phyloP scores from a whole-genome alignment of 1,139 yeast species.

The Hanseniaspora uvarum region DNA sequence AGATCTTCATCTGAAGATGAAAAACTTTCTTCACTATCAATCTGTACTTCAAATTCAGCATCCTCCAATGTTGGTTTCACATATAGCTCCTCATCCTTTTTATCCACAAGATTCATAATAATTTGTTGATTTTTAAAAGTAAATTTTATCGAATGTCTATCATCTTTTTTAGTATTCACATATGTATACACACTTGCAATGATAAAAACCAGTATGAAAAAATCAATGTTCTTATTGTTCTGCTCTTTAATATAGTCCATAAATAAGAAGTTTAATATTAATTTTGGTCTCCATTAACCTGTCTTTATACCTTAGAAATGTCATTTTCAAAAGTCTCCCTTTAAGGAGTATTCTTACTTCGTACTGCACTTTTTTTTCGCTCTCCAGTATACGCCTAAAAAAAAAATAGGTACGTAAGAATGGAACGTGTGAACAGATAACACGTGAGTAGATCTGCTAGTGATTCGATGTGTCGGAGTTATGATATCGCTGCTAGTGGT shows the following conservation, averaged over 20 bases:
- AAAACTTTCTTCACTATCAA: background rate
- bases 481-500: too few relatives aligned
- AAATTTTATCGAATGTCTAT: background rate
- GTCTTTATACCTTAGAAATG: too few relatives aligned
- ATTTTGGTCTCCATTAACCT: background rate
- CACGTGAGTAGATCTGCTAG: too few relatives aligned
- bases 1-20: background rate
- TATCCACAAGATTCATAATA: background rate
- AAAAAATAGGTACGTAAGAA: too few relatives aligned
- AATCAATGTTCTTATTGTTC: background rate
- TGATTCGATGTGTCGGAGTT: too few relatives aligned
- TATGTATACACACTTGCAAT: background rate
- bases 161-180: background rate
- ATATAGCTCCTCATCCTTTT: background rate
- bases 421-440: too few relatives aligned
- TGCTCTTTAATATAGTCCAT: slow-evolving; percentile 1
- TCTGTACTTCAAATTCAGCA: background rate
- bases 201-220: background rate
- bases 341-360: too few relatives aligned
- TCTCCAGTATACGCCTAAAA: too few relatives aligned
- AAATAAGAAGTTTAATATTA: background rate
- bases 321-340: too few relatives aligned
- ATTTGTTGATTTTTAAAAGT: background rate
- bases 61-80: background rate
- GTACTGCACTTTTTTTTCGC: too few relatives aligned